phyloP scores from a whole-genome alignment of 108 stramenopile species.

The Cyclotella sp. region DNA sequence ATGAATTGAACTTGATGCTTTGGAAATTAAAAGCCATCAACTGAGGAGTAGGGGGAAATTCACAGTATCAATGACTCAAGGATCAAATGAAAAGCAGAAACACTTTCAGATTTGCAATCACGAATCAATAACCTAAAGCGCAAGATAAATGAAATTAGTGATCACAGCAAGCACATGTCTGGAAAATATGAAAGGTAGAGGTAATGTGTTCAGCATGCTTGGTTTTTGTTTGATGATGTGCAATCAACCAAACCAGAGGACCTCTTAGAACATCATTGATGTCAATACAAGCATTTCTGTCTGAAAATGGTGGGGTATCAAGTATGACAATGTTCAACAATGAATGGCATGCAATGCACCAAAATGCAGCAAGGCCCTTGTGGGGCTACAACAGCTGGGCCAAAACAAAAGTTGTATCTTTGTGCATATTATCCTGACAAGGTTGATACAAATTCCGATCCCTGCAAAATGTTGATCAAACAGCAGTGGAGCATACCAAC shows the following conservation, averaged over 20 bases:
- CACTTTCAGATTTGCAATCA: background rate
- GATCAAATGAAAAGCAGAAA: background rate
- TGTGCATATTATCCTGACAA: constrained; percentile 8
- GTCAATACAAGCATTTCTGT: too few relatives aligned
- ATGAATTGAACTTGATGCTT: background rate
- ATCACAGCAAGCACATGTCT: too few relatives aligned
- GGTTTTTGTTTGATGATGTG: too few relatives aligned
- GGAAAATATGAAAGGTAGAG: too few relatives aligned
- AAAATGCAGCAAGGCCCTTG: constrained; percentile 18
- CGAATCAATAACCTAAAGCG: background rate
- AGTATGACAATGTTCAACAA: constrained; percentile 34
- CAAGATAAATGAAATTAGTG: too few relatives aligned
- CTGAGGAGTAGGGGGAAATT: background rate
- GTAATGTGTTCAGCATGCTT: too few relatives aligned
- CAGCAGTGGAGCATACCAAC: background rate
- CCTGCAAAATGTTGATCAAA: background rate
- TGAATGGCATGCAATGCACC: constrained; percentile 36
- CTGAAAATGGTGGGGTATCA: constrained; percentile 26
- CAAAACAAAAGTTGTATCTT: constrained; percentile 21
- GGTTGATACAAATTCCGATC: constrained; percentile 6
- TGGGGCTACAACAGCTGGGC: constrained; percentile 21
- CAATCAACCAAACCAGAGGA: too few relatives aligned
- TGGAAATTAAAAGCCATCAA: background rate
- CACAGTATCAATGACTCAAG: background rate
- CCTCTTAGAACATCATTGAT: too few relatives aligned